Conservation (phyloP, 1,139 yeast genomes). For the Sugiyamaella xylanicola region DNA sequence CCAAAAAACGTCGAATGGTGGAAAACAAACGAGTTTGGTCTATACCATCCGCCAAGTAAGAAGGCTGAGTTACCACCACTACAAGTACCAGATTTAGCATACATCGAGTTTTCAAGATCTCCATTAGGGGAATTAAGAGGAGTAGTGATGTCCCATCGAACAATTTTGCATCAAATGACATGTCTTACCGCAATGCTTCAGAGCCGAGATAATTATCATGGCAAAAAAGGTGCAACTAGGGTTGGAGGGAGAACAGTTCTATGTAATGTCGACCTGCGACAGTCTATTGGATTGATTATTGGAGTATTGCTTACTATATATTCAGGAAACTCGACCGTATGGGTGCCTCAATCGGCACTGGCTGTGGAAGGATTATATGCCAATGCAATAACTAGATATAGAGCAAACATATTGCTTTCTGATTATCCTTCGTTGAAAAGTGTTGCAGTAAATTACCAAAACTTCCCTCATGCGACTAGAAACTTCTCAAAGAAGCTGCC, state of each 20-base stretch:
- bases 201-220: conserved; percentile 48
- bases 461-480: conserved; percentile 82
- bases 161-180: conserved; percentile 85
- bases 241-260: conserved; percentile 43
- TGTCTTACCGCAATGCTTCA: conserved; percentile 65
- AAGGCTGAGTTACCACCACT: conserved; percentile 63
- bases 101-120: conserved; percentile 87
- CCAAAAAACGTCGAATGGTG: conserved; percentile 68
- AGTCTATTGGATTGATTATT: conserved; percentile 82
- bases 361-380: conserved; percentile 89
- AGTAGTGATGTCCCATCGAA: conserved; percentile 86
- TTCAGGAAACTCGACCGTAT: conserved; percentile 78
- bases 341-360: conserved; percentile 77
- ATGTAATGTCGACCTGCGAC: conserved; percentile 82
- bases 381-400: conserved; percentile 66
- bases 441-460: conserved; percentile 90
- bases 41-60: conserved; percentile 58
- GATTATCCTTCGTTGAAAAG: conserved; percentile 91
- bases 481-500: conserved; percentile 74
- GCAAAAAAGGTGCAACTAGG: conserved; percentile 22
- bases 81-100: conserved; percentile 79
- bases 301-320: conserved; percentile 82
- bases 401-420: conserved; percentile 73
- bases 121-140: conserved; percentile 93
- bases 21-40: conserved; percentile 88